Base-by-base conservation (phyloP, 495 filamentous ascomycete species). In the Penicillium simplicissimum region DNA sequence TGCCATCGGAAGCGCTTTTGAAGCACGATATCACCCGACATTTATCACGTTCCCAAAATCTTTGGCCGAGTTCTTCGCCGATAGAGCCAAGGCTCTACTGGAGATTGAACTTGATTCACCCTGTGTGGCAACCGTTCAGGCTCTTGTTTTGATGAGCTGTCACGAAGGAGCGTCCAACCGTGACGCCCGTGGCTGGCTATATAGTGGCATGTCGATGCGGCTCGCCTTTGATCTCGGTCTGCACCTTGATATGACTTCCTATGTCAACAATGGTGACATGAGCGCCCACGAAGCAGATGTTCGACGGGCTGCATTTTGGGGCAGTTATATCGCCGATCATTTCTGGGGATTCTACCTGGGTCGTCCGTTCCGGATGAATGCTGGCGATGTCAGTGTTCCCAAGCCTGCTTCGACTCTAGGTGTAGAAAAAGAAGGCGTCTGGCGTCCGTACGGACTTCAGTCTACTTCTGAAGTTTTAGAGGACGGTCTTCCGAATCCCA, bases 191-290 rank as follows among this genome's bases (percentile, higher is more conserved):
- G 81, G 81, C 13, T 82, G 80, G 81, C 65, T 83, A 0, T 82
- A 83, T 61, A 78, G 76, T 47, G 81, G 78, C 38, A 82, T 84
- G 81, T 79, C 80, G 0, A 80, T 82, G 76, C 71, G 81, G 25
- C 75, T 84, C 55, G 75, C 79, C 4, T 79, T 80, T 34, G 79
- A 84, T 58, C 74, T 84, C 45, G 81, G 77, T 1, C 52, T 84
- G 23, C 80, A 84, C 62, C 36, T 81, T 31, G 79, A 84, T 53
- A 80, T 77, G 72, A 76, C 74, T 4, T 64, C 74, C 0, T 82
- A 82, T 53, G 76, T 82, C 21, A 67, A 74, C 43, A 72, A 69
- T 52, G 78, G 79, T 8, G 71, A 76, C 25, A 78, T 82, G 47
- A 79, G 72, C 51, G 59, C 68, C 1, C 63, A 71, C 9, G 80